Conservation (phyloP, 163 green algal genomes). For the Chlorella variabilis region DNA sequence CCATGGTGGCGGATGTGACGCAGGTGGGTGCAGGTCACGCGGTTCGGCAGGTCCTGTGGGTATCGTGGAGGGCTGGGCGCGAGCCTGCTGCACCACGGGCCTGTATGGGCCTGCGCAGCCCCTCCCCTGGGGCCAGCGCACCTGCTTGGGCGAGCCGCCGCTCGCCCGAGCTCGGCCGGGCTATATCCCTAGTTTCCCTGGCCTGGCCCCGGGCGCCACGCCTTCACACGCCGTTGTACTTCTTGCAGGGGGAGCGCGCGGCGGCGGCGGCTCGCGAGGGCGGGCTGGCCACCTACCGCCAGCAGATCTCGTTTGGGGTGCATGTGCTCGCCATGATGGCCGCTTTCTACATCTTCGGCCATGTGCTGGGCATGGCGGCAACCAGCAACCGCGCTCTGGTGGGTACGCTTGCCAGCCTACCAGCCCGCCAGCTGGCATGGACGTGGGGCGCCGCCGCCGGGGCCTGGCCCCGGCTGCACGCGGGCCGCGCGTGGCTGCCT, state of each 20-base stretch:
- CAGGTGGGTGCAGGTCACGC: slow-evolving; percentile 17
- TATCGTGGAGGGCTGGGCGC: too few relatives aligned
- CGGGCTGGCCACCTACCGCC: slow-evolving; percentile 56
- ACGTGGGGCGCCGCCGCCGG: too few relatives aligned
- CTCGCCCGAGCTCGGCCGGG: too few relatives aligned
- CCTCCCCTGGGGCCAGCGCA: too few relatives aligned
- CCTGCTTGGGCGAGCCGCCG: too few relatives aligned
- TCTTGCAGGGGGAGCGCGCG: slow-evolving; percentile 46
- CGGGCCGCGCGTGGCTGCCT: too few relatives aligned
- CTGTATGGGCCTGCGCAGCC: too few relatives aligned
- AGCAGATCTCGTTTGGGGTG: slow-evolving; percentile 69
- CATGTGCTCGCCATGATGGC: slow-evolving; percentile 80
- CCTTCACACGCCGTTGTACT: too few relatives aligned
- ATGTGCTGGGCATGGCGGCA: slow-evolving; percentile 52
- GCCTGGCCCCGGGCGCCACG: too few relatives aligned
- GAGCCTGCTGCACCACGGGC: too few relatives aligned
- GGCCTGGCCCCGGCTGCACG: too few relatives aligned
- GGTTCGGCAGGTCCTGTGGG: background rate
- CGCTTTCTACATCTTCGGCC: slow-evolving; percentile 71
- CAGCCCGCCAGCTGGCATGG: background rate
- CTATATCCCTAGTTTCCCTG: too few relatives aligned
- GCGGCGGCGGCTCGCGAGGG: slow-evolving; percentile 39
- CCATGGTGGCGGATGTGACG: slow-evolving; percentile 73
- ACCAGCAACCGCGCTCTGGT: slow-evolving; percentile 24
- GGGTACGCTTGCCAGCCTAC: background rate